phyloP scores from a whole-genome alignment of 2,329 filamentous ascomycete species.

The Phialemonium atrogriseum region DNA sequence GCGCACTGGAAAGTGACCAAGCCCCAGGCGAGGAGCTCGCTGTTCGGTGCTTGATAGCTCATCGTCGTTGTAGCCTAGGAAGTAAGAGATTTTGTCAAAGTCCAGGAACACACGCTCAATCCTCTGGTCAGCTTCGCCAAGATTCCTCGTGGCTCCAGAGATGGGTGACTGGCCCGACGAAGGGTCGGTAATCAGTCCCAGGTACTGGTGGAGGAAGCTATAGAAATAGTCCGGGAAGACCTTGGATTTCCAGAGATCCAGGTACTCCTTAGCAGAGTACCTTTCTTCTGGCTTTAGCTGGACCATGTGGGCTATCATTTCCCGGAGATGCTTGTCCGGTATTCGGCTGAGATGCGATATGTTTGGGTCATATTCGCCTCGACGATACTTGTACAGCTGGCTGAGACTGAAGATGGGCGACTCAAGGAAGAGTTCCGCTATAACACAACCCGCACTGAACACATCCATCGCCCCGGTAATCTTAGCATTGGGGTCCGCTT shows the following conservation, averaged over 20 bases:
- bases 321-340: constrained; percentile 75
- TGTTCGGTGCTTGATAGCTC: constrained; percentile 18
- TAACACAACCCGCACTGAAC: constrained; percentile 93
- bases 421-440: constrained; percentile 92
- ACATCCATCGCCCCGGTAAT: constrained; percentile 95
- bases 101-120: constrained; percentile 91
- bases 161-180: constrained; percentile 68
- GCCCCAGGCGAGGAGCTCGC: constrained; percentile 39
- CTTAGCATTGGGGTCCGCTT: constrained; percentile 50
- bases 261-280: constrained; percentile 87
- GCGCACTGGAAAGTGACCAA: constrained; percentile 68
- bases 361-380: constrained; percentile 84
- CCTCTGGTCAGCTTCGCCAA: constrained; percentile 83
- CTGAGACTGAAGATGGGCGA: constrained; percentile 95
- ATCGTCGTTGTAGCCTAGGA: constrained; percentile 63
- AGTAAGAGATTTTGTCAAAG: constrained; percentile 96
- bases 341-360: constrained; percentile 77
- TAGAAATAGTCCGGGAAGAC: constrained; percentile 97
- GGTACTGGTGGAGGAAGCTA: constrained; percentile 94
- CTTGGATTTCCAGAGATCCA: constrained; percentile 85
- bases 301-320: constrained; percentile 93
- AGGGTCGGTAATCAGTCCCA: constrained; percentile 90
- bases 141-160: constrained; percentile 59
- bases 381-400: constrained; percentile 89
- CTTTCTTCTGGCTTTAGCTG: constrained; percentile 85